These are phyloP conservation scores for Aspergillus unguis DNA, from an alignment of 2,329 filamentous ascomycete species.

Conservation along the genomic window DNA sequence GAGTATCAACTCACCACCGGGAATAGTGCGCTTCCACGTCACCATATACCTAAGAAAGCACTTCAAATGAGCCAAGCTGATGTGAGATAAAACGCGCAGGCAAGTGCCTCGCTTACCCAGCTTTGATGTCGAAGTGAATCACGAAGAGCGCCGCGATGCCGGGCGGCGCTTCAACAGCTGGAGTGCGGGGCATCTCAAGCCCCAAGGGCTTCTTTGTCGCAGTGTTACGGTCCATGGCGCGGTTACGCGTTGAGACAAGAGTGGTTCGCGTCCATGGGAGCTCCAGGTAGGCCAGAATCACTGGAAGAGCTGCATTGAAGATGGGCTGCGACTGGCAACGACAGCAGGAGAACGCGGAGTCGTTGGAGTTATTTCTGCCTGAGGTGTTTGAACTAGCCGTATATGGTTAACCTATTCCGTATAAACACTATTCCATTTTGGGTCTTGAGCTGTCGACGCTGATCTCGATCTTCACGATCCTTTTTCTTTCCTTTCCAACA, in stretches of 20 bases:
- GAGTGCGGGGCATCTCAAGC: slow-evolving; percentile 33
- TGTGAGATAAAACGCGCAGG: background rate
- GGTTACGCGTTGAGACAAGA: slow-evolving; percentile 9
- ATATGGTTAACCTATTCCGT: background rate
- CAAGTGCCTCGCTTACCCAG: slow-evolving; percentile 59
- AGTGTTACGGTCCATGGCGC: slow-evolving; percentile 29
- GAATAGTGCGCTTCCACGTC: slow-evolving; percentile 74
- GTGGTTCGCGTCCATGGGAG: slow-evolving; percentile 23
- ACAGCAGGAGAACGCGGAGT: slow-evolving; percentile 4
- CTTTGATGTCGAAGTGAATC: slow-evolving; percentile 88
- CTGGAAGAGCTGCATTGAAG: slow-evolving; percentile 13
- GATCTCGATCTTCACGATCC: background rate
- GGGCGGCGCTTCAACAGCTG: slow-evolving; percentile 39
- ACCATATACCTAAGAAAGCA: slow-evolving; percentile 64
- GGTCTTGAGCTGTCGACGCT: background rate
- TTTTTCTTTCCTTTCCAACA: background rate
- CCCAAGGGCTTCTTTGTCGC: slow-evolving; percentile 30
- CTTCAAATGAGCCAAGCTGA: slow-evolving; percentile 5
- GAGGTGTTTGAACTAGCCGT: slow-evolving; percentile 1
- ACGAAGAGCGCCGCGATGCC: slow-evolving; percentile 75
- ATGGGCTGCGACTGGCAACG: background rate
- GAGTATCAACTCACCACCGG: slow-evolving; percentile 54
- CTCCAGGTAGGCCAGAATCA: slow-evolving; percentile 9
- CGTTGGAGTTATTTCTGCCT: slow-evolving; percentile 8
- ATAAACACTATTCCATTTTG: background rate